phyloP scores from a whole-genome alignment of 371 early-diverging fungal species.

The Mortierella sp. region DNA sequence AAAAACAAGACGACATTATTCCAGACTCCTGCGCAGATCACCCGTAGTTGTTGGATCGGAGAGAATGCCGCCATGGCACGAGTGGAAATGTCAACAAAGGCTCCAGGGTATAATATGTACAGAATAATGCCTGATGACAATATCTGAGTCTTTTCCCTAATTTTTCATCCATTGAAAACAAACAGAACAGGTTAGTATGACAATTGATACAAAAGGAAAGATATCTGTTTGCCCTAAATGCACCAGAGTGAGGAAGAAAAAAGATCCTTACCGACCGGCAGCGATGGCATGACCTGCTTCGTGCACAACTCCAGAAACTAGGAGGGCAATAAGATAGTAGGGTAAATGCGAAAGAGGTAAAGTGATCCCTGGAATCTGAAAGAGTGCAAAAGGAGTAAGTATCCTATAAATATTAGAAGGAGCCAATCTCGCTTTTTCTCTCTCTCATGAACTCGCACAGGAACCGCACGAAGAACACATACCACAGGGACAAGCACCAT shows the following conservation, averaged over 20 bases:
- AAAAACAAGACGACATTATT: constrained; percentile 75
- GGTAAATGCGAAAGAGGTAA: constrained; percentile 78
- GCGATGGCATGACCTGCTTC: constrained; percentile 88
- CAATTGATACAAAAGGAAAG: too few relatives aligned
- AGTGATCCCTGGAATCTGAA: constrained; percentile 85
- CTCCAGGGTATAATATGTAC: constrained; percentile 83
- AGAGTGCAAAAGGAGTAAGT: neutral
- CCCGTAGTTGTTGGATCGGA: constrained; percentile 66
- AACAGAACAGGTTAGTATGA: too few relatives aligned
- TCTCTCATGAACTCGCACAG: neutral
- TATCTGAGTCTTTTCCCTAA: constrained; percentile 71
- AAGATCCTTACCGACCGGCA: constrained; percentile 61
- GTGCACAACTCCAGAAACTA: constrained; percentile 76
- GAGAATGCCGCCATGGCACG: constrained; percentile 58
- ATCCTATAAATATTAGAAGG: neutral
- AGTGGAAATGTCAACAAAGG: constrained; percentile 82
- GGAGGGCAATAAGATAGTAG: constrained; percentile 74
- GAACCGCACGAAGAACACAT: constrained; percentile 8
- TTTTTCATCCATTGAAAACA: neutral
- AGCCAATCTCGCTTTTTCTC: neutral
- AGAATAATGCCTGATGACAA: constrained; percentile 79
- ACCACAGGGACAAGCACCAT: constrained; percentile 73
- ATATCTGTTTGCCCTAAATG: too few relatives aligned
- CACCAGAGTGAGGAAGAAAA: neutral
- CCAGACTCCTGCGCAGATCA: constrained; percentile 89